These are phyloP conservation scores for Halophytophthora batemanensis DNA, from an alignment of 352 stramenopile genomes.

Conservation along the genomic window DNA sequence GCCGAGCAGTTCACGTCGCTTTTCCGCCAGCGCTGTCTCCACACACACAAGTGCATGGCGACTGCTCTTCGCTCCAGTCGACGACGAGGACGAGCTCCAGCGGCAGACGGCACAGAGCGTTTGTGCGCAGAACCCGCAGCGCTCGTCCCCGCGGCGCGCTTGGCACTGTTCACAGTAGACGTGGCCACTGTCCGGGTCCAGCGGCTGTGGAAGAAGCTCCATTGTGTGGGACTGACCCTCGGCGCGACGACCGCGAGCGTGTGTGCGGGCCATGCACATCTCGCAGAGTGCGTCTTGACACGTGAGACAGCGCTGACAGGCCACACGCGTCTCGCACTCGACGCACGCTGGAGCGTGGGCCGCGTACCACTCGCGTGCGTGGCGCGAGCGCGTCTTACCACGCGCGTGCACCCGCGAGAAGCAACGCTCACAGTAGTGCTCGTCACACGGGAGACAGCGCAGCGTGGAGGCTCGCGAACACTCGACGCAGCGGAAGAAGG, in stretches of 20 bases:
- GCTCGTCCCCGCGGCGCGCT: conserved; percentile 44
- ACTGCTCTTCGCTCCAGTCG: conserved; percentile 18
- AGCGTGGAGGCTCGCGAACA: conserved; percentile 56
- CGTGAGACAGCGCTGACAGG: conserved; percentile 57
- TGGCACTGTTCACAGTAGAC: conserved; percentile 65
- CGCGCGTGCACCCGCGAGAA: conserved; percentile 64
- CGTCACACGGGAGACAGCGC: conserved; percentile 68
- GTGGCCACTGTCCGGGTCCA: conserved; percentile 22
- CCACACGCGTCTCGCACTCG: conserved; percentile 70
- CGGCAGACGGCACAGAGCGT: conserved; percentile 60
- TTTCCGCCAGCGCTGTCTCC: conserved; percentile 58
- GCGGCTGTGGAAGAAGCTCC: conserved; percentile 47
- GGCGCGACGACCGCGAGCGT: conserved; percentile 39
- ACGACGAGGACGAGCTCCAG: conserved; percentile 22
- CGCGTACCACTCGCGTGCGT: conserved; percentile 61
- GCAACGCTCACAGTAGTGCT: conserved; percentile 81
- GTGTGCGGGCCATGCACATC: conserved; percentile 55
- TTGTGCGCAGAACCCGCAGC: conserved; percentile 51
- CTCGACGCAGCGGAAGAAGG: conserved; percentile 69
- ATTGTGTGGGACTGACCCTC: conserved; percentile 35
- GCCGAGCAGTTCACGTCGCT: conserved; percentile 46
- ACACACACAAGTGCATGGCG: conserved; percentile 49
- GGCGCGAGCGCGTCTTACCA: conserved; percentile 48
- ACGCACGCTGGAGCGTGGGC: conserved; percentile 55
- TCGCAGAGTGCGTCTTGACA: conserved; percentile 72